A percentile compares a stretch with the other conserved stretches of the same genome.
Conservation (phyloP, 2,329 filamentous ascomycete genomes). For the Fusarium sambucinum region DNA sequence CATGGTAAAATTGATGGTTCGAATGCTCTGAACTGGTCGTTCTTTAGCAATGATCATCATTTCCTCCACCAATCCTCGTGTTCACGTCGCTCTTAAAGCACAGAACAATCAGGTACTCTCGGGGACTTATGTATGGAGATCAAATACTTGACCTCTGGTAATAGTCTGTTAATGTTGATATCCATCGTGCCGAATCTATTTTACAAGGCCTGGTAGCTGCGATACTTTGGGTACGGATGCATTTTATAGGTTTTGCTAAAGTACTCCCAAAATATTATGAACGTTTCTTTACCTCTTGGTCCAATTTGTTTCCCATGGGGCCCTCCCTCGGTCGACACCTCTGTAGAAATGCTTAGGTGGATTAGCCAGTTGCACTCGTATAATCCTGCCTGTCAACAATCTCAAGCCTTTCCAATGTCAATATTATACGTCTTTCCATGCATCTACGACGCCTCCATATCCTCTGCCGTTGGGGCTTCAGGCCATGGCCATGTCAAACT, state of each 20-base stretch:
- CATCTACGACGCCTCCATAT: neutral
- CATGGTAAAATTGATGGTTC: neutral
- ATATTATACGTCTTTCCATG: neutral
- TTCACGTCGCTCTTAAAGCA: too few relatives aligned
- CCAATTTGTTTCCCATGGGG: neutral
- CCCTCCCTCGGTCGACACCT: too few relatives aligned
- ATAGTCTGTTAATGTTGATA: too few relatives aligned
- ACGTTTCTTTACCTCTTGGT: neutral
- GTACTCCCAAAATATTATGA: neutral
- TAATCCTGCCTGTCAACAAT: neutral
- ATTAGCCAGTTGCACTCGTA: neutral
- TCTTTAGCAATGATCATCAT: neutral
- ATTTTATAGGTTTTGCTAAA: neutral
- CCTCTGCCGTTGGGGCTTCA: slow-evolving; percentile 1
- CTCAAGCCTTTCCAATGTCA: neutral
- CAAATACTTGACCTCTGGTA: too few relatives aligned
- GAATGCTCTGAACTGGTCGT: slow-evolving; percentile 31
- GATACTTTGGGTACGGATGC: neutral
- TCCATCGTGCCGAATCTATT: slow-evolving; percentile 11
- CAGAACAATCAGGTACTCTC: too few relatives aligned
- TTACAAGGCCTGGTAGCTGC: neutral
- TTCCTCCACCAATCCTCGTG: too few relatives aligned
- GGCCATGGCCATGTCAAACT: slow-evolving; percentile 41
- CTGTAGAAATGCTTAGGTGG: neutral
- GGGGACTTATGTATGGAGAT: too few relatives aligned